Base-by-base conservation (phyloP, 768 basidiomycete species). In the Phylloporus scabripes region DNA sequence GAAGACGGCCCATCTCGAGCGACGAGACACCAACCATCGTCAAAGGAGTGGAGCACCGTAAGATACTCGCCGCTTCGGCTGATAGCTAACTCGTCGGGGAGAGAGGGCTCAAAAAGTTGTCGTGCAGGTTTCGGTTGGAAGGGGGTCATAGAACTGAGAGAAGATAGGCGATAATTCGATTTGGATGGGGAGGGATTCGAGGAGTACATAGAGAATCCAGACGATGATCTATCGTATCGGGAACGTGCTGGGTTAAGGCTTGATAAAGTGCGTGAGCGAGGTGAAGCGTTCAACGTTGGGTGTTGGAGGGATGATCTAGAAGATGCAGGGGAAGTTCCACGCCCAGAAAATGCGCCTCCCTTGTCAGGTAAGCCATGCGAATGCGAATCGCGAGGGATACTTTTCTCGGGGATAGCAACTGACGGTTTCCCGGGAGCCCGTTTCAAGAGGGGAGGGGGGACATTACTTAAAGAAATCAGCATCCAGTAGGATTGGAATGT, bases 11-110 rank as follows among this genome's bases (percentile, higher is more conserved):
- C 62, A 51, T 83, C 78, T 24, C 83, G 72, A 17, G 78, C 81
- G 45, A 86, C 83, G 45, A 86, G 73, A 56, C 83, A 87, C 87
- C 87, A 91, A 2, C 86, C 87, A 49, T 90, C 87, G 50, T 89
- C 83, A 57, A 82, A 86, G 5, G 79, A 79, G 51, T 79, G 78
- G 3, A 87, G 72, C 24, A 88, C 67, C 1, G 75, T 77, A 36
- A 90, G 66, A 31, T 70, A 70, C 61, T 91, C 85, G 33, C 83
- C 82, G 11, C 74, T 58, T 29, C 58, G 61, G 17, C 71, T 61
- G 50, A 85, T 50, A 29, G 81, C 67, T 23, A 90, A 71, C 61
- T 91, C 87, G 65, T 91, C 87, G 0, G 85, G 82, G 3, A 90
- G 78, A 20, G 85, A 74, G 7, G 87, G 82, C 46, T 69, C 72